Conservation (phyloP, 2,329 filamentous ascomycete genomes). For the Venturia effusa region DNA sequence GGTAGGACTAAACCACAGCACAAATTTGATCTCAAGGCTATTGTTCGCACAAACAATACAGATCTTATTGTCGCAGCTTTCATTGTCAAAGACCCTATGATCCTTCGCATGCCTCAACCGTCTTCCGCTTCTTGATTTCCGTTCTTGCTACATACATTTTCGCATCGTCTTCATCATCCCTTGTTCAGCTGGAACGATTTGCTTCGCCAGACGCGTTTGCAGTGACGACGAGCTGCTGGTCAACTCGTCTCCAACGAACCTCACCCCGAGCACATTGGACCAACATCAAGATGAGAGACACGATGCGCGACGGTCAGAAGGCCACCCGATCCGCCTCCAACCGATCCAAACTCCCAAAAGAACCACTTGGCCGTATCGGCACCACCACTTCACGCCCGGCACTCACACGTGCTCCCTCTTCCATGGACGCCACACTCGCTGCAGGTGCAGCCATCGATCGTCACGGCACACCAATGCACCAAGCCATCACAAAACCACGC, state of each 20-base stretch:
- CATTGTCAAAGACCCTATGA: background rate
- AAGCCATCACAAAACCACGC: background rate
- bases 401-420: background rate
- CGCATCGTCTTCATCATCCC: background rate
- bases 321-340: background rate
- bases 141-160: background rate
- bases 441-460: background rate
- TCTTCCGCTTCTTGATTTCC: background rate
- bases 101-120: background rate
- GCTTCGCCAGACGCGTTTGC: background rate
- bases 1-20: background rate
- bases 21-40: background rate
- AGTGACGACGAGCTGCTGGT: background rate
- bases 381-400: background rate
- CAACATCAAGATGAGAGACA: background rate
- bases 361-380: constrained; percentile 2
- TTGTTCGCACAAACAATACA: background rate
- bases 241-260: background rate
- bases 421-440: background rate
- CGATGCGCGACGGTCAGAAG: constrained; percentile 1
- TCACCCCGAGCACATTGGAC: background rate
- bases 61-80: background rate
- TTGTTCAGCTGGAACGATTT: background rate
- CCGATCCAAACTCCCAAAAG: background rate
- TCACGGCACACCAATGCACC: background rate